Base-by-base conservation (phyloP, 306 rosid genomes). In the Vigna reflexopilosa region DNA sequence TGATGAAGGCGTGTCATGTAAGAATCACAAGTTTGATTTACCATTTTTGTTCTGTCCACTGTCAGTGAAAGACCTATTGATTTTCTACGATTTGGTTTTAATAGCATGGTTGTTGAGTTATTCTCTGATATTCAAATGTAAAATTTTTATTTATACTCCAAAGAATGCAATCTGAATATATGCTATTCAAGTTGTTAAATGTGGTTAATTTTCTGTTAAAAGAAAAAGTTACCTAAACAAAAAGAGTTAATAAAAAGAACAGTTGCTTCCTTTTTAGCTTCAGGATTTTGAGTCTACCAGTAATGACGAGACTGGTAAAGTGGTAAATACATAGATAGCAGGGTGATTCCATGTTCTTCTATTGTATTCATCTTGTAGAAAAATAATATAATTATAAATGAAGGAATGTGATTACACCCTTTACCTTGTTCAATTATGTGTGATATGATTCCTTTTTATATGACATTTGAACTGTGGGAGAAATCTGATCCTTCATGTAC, bases 1-100 rank as follows among this genome's bases (percentile, higher is more conserved):
- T 36, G 95, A 92, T 40, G 98, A 94, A 89, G 97, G 97, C 13
- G 97, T 92, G 88, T 89, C 97, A 87, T 90, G 98, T 94, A 94
- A 88, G 97, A 72, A 81, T 80, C 82, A 30, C 17, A 47, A 50
- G 59, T 70, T 70, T 49, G 47, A 32, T 67, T 68, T 8, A 36
- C 48, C 0, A 11, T 28, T 38, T 73, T 45, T 48, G 61, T 47
- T 59, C 14, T 62, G 71, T 44, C 59, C 69, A 64, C 40, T 24
- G 48, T 54, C 28, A 24, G 68, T 56, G 14, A 5, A 68, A 14
- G 28, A 28, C 55, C 66, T 40, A 57, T 76, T 66, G 50, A 42
- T 61, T 70, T 83, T 65, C 40, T 76, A 50, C 72, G 69, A 55
- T 72, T 66, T 73, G 51, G 22, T 47, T 59, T 69, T 45, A 44